Conservation (phyloP, 306 rosid species). For the Citrullus amarus region DNA sequence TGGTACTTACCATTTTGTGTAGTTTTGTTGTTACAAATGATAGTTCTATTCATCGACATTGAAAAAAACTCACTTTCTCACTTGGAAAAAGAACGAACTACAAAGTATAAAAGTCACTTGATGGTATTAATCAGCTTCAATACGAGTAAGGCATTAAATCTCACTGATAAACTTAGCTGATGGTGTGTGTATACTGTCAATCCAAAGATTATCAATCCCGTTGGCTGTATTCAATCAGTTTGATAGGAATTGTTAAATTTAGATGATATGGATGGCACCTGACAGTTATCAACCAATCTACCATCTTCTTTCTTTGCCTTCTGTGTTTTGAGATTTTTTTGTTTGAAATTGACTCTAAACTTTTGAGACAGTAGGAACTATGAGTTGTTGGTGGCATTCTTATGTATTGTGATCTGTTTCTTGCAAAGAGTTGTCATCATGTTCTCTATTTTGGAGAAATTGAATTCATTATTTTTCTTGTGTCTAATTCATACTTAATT, state of each 20-base stretch:
- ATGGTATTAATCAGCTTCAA: background rate
- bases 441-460: background rate
- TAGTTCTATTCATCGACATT: too few relatives aligned
- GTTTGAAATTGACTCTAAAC: background rate
- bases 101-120: background rate
- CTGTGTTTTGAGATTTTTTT: background rate
- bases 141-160: background rate
- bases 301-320: background rate
- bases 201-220: background rate
- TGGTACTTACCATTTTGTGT: too few relatives aligned
- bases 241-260: background rate
- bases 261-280: background rate
- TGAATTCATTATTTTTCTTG: background rate
- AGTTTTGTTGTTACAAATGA: too few relatives aligned
- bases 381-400: background rate
- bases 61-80: too few relatives aligned
- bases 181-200: background rate
- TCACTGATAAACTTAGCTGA: background rate
- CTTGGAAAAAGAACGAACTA: background rate
- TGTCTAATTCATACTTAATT: background rate
- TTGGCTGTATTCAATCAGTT: background rate
- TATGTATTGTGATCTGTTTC: background rate
- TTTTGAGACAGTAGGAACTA: background rate
- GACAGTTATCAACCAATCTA: background rate
- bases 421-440: background rate